A percentile compares a stretch with the other conserved stretches of the same genome.
Evolutionary conservation across 441 rosid species (phyloP).

Genomic region (Gossypium lobatum): DNA sequence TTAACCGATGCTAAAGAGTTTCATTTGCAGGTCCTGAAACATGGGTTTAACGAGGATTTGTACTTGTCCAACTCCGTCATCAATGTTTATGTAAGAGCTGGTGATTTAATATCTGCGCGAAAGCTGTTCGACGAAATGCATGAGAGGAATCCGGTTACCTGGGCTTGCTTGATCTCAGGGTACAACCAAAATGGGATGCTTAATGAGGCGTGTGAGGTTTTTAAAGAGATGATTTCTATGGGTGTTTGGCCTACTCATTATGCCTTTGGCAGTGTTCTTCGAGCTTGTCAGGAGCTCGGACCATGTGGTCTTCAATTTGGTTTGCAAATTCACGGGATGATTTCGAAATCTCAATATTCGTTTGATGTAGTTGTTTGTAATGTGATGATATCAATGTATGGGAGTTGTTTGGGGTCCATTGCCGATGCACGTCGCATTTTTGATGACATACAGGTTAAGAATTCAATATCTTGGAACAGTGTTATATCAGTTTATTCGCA

Average conservation of each 20-base stretch:
- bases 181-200: conserved; percentile 45
- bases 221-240: conserved; percentile 47
- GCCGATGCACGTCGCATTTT: conserved; percentile 50
- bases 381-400: conserved; percentile 73
- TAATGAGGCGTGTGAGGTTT: conserved; percentile 40
- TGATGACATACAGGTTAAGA: conserved; percentile 48
- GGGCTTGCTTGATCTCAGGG: conserved; percentile 84
- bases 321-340: conserved; percentile 65
- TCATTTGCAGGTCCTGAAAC: conserved; percentile 42
- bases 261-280: conserved; percentile 59
- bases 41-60: conserved; percentile 45
- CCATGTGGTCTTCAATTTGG: conserved; percentile 44
- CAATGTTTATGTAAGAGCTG: conserved; percentile 37
- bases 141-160: conserved; percentile 53
- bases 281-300: conserved; percentile 59
- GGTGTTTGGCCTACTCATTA: conserved; percentile 50
- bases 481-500: conserved; percentile 66
- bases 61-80: conserved; percentile 64
- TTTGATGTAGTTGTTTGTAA: conserved; percentile 53
- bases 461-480: conserved; percentile 67
- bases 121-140: conserved; percentile 61
- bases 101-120: conserved; percentile 43
- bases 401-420: conserved; percentile 36
- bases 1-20: conserved; percentile 34
- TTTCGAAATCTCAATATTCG: conserved; percentile 45